A percentile compares a stretch with the other conserved stretches of the same genome.
These are phyloP conservation scores for Diplodia mutila DNA, from an alignment of 2,329 filamentous ascomycete genomes.

Conservation along the genomic window DNA sequence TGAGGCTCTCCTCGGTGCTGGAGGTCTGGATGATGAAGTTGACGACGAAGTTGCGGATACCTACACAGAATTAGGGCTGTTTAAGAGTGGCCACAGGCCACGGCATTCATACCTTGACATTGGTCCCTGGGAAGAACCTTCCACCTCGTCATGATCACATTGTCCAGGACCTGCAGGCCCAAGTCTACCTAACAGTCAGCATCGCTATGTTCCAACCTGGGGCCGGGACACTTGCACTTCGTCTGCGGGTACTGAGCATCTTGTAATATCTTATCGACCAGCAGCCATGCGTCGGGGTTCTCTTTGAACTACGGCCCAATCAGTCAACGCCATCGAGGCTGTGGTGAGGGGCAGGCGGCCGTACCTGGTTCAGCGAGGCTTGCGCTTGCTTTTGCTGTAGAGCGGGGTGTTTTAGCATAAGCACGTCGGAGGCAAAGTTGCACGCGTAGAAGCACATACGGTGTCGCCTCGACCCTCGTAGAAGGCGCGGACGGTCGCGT, in stretches of 20 bases:
- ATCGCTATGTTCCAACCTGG: slow-evolving; percentile 20
- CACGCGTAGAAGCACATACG: slow-evolving; percentile 59
- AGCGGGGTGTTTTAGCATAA: slow-evolving; percentile 40
- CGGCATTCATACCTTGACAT: slow-evolving; percentile 71
- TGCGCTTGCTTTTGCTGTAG: slow-evolving; percentile 93
- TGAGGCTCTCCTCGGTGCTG: slow-evolving; percentile 83
- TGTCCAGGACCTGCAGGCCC: slow-evolving; percentile 93
- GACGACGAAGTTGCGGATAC: slow-evolving; percentile 98
- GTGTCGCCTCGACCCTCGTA: slow-evolving; percentile 95
- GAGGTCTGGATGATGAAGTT: slow-evolving; percentile 97
- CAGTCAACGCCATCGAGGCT: slow-evolving; percentile 13
- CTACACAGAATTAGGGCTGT: slow-evolving; percentile 53
- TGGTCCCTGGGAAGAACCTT: slow-evolving; percentile 96
- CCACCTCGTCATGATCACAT: slow-evolving; percentile 98
- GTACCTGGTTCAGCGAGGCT: slow-evolving; percentile 87
- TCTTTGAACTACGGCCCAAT: slow-evolving; percentile 80
- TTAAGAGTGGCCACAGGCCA: neutral
- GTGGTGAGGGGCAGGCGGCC: slow-evolving; percentile 33
- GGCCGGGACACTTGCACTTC: slow-evolving; percentile 72
- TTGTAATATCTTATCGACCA: slow-evolving; percentile 95
- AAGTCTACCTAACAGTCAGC: slow-evolving; percentile 63
- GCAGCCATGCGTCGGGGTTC: slow-evolving; percentile 95
- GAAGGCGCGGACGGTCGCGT: slow-evolving; percentile 93
- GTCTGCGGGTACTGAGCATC: slow-evolving; percentile 93
- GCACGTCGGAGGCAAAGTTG: neutral